Conservation (phyloP, 73 alveolate species). For the Diophrys appendiculata region DNA sequence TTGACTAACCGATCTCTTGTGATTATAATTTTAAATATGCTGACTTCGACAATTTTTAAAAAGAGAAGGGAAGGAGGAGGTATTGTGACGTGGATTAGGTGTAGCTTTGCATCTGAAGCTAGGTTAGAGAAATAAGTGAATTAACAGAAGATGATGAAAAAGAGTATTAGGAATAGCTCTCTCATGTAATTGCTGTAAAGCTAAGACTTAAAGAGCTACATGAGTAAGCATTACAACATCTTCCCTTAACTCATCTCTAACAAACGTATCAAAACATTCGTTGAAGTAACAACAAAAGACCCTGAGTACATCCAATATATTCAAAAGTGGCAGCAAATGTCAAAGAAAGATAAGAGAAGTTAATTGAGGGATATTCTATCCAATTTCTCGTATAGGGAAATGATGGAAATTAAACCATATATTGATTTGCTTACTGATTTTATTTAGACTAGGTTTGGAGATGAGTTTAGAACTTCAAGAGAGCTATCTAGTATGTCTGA, state of each 20-base stretch:
- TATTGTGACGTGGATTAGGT: neutral
- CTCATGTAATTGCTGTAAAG: neutral
- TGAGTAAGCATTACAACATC: conserved; percentile 20
- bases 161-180: neutral
- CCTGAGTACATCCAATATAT: conserved; percentile 11
- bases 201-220: conserved; percentile 19
- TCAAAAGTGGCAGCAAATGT: neutral
- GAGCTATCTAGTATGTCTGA: conserved; percentile 36
- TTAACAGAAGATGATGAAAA: neutral
- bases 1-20: too few relatives aligned
- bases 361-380: neutral
- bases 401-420: conserved; percentile 35
- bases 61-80: neutral
- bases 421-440: conserved; percentile 42
- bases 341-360: neutral
- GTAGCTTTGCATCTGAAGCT: too few relatives aligned
- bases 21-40: too few relatives aligned
- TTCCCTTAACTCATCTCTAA: conserved; percentile 12
- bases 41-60: too few relatives aligned
- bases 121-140: too few relatives aligned
- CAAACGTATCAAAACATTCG: conserved; percentile 14
- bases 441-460: conserved; percentile 10
- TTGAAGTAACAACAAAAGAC: neutral
- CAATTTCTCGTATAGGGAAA: neutral
- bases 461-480: conserved; percentile 17